Evolutionary conservation across 2,329 filamentous ascomycete species (phyloP).

Genomic region (Beauveria sp.): DNA sequence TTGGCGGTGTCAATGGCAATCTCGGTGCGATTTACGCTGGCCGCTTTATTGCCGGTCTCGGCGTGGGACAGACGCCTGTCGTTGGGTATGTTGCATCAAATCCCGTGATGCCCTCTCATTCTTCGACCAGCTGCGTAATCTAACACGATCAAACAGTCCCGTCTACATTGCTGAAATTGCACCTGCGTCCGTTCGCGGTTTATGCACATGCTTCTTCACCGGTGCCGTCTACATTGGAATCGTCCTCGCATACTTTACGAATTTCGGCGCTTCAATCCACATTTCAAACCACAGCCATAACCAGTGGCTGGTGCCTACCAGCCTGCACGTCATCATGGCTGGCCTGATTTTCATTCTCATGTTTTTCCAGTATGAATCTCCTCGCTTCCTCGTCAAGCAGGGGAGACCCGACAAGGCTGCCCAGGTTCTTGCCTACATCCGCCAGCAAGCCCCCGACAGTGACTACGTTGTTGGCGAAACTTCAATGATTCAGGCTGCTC

Average conservation of each 20-base stretch:
- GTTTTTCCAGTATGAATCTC: slow-evolving; percentile 62
- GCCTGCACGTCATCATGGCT: slow-evolving; percentile 71
- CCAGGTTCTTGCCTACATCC: slow-evolving; percentile 47
- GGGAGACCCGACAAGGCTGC: slow-evolving; percentile 52
- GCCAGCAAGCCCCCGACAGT: slow-evolving; percentile 51
- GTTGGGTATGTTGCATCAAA: slow-evolving; percentile 36
- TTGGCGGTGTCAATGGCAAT: slow-evolving; percentile 40
- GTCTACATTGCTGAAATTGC: slow-evolving; percentile 68
- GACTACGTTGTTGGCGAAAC: slow-evolving; percentile 57
- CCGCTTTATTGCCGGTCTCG: slow-evolving; percentile 58
- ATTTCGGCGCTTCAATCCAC: slow-evolving; percentile 50
- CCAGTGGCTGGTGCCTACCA: slow-evolving; percentile 61
- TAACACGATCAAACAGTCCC: slow-evolving; percentile 29
- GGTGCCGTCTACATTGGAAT: slow-evolving; percentile 65
- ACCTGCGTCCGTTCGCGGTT: slow-evolving; percentile 59
- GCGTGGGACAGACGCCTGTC: slow-evolving; percentile 59
- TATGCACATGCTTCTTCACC: slow-evolving; percentile 56
- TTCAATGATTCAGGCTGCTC: slow-evolving; percentile 53
- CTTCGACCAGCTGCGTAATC: not conserved
- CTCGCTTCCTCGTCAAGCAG: slow-evolving; percentile 61
- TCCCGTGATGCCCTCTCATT: not conserved
- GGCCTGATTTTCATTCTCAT: slow-evolving; percentile 62
- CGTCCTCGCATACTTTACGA: slow-evolving; percentile 71
- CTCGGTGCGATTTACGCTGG: slow-evolving; percentile 55
- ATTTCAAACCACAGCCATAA: slow-evolving; percentile 37